phyloP scores from a whole-genome alignment of 2,329 filamentous ascomycete genomes.

The Aspergillus sojae region DNA sequence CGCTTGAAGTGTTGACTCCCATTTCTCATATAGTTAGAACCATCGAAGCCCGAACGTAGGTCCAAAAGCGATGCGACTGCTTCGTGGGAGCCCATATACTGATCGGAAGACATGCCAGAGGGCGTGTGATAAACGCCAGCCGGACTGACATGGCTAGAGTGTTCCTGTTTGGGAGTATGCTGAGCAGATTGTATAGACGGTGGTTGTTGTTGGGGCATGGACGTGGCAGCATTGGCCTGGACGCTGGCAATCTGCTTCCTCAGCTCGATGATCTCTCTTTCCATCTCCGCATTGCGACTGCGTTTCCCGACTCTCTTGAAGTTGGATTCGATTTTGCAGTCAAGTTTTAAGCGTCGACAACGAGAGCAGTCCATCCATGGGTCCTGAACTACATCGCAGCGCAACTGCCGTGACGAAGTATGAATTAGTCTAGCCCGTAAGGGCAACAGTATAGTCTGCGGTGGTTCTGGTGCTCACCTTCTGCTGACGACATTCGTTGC shows the following conservation, averaged over 20 bases:
- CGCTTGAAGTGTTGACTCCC: conserved; percentile 53
- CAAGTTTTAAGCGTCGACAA: conserved; percentile 64
- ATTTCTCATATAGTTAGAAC: conserved; percentile 49
- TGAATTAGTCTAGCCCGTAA: not conserved
- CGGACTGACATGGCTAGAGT: conserved; percentile 38
- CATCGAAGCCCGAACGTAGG: conserved; percentile 51
- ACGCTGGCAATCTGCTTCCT: conserved; percentile 49
- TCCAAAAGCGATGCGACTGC: conserved; percentile 55
- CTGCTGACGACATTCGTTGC: conserved; percentile 71
- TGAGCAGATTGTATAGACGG: conserved; percentile 27
- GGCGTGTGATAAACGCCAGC: conserved; percentile 37
- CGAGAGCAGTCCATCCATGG: conserved; percentile 64
- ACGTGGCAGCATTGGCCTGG: conserved; percentile 29
- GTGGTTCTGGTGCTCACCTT: conserved; percentile 54
- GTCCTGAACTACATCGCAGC: conserved; percentile 68
- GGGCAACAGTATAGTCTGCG: not conserved
- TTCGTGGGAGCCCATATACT: conserved; percentile 52
- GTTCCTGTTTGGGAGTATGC: conserved; percentile 40
- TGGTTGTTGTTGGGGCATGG: conserved; percentile 26
- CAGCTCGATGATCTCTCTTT: conserved; percentile 58
- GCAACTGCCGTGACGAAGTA: conserved; percentile 50
- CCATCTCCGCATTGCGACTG: conserved; percentile 66
- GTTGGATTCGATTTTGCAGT: conserved; percentile 68
- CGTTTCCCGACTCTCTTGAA: conserved; percentile 70
- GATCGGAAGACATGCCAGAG: conserved; percentile 41